phyloP scores from a whole-genome alignment of 2,329 filamentous ascomycete species.

The Aspergillus proliferans region DNA sequence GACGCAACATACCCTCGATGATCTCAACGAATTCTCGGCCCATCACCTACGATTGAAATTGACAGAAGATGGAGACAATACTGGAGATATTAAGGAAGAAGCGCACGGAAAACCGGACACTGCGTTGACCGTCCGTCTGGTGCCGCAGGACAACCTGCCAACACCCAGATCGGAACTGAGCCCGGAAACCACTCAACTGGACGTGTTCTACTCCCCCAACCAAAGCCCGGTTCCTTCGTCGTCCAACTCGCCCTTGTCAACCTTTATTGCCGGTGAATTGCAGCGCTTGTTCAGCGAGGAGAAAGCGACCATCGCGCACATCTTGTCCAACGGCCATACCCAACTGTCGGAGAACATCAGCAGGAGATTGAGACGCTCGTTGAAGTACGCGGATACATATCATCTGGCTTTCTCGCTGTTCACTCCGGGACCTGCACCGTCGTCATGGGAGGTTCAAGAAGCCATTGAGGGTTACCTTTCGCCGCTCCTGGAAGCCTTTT shows the following conservation, averaged over 20 bases:
- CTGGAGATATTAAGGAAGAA: not conserved
- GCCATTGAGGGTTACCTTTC: constrained; percentile 75
- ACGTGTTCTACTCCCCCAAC: constrained; percentile 69
- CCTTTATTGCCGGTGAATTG: constrained; percentile 71
- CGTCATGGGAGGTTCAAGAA: constrained; percentile 82
- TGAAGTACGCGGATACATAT: constrained; percentile 90
- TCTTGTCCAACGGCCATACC: constrained; percentile 53
- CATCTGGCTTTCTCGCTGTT: constrained; percentile 95
- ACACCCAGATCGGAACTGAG: constrained; percentile 59
- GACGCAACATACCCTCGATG: constrained; percentile 82
- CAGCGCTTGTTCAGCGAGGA: constrained; percentile 79
- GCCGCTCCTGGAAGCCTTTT: constrained; percentile 72
- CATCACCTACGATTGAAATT: constrained; percentile 73
- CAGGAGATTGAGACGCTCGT: constrained; percentile 68
- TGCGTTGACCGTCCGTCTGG: constrained; percentile 65
- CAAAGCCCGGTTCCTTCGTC: constrained; percentile 61
- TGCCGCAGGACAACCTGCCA: constrained; percentile 44
- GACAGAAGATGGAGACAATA: constrained; percentile 8
- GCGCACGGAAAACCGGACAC: constrained; percentile 35
- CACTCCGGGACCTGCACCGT: constrained; percentile 69
- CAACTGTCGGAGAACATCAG: constrained; percentile 54
- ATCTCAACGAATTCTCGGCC: constrained; percentile 76
- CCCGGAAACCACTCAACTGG: constrained; percentile 63
- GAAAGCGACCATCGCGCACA: constrained; percentile 73
- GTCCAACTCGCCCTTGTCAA: constrained; percentile 66